phyloP scores from a whole-genome alignment of 352 stramenopile genomes.

The Phytophthora palmivora region DNA sequence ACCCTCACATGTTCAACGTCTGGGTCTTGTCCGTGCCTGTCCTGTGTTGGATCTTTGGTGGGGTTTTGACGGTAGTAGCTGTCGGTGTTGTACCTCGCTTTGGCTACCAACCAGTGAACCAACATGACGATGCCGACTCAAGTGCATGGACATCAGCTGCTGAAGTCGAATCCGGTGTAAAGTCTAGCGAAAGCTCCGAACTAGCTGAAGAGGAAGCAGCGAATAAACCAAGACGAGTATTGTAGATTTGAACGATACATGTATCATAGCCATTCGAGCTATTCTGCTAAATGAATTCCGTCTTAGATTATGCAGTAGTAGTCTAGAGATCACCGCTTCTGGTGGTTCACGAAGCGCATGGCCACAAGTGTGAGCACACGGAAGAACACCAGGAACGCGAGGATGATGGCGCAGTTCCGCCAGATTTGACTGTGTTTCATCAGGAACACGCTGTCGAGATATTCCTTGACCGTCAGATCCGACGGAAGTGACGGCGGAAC shows the following conservation, averaged over 20 bases:
- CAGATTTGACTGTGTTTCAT: too few species aligned
- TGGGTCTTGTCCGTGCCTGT: conserved; percentile 39
- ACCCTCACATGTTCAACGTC: conserved; percentile 46
- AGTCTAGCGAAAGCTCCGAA: not conserved
- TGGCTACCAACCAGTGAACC: conserved; percentile 10
- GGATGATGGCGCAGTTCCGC: too few species aligned
- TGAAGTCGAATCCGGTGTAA: conserved; percentile 13
- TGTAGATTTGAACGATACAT: too few species aligned
- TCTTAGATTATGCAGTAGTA: too few species aligned
- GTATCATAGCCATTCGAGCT: too few species aligned
- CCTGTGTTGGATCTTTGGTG: conserved; percentile 33
- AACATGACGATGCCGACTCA: conserved; percentile 11
- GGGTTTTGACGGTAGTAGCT: conserved; percentile 16
- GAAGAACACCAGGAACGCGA: too few species aligned
- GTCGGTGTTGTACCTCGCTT: conserved; percentile 13
- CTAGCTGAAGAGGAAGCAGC: not conserved
- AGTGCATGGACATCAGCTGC: conserved; percentile 4
- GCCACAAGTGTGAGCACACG: too few species aligned
- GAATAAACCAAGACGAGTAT: not conserved
- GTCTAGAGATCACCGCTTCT: conserved; percentile 29
- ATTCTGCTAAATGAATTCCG: too few species aligned
- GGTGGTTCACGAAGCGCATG: conserved; percentile 34
- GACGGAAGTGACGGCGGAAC: conserved; percentile 27
- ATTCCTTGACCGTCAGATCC: conserved; percentile 32
- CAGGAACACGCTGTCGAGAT: conserved; percentile 32